Evolutionary conservation across 208 protist genomes (phyloP).

Genomic region (Angomonas deanei): DNA sequence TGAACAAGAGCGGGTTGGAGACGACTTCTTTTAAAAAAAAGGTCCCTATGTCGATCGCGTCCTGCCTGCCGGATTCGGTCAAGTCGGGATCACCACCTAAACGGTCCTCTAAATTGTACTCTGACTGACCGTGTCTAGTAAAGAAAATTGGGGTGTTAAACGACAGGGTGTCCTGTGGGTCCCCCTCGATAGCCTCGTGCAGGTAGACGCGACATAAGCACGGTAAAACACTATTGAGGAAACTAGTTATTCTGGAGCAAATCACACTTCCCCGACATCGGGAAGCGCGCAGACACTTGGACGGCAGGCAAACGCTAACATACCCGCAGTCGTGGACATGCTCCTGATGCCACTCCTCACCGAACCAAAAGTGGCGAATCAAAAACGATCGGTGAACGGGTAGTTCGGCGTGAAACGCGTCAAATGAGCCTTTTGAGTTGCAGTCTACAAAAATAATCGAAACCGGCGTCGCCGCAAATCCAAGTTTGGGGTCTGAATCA

Average conservation of each 20-base stretch:
- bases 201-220: constrained; percentile 39
- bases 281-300: constrained; percentile 32
- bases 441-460: constrained; percentile 55
- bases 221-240: constrained; percentile 50
- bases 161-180: constrained; percentile 33
- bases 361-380: constrained; percentile 56
- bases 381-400: constrained; percentile 28
- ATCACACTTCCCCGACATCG: constrained; percentile 49
- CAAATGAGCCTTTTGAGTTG: constrained; percentile 22
- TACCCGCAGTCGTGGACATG: constrained; percentile 13
- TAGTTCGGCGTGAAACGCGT: constrained; percentile 30
- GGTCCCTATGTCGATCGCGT: constrained; percentile 44
- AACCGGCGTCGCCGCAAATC: constrained; percentile 44
- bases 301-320: constrained; percentile 49
- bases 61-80: constrained; percentile 38
- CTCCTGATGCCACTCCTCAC: constrained; percentile 37
- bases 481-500: constrained; percentile 38
- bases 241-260: constrained; percentile 56
- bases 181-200: constrained; percentile 36
- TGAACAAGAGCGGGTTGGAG: constrained; percentile 39
- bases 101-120: constrained; percentile 82
- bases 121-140: constrained; percentile 73
- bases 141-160: constrained; percentile 74
- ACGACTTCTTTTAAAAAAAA: constrained; percentile 60
- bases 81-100: constrained; percentile 76